Base-by-base conservation (phyloP, 441 rosid genomes). In the Eruca vesicaria region DNA sequence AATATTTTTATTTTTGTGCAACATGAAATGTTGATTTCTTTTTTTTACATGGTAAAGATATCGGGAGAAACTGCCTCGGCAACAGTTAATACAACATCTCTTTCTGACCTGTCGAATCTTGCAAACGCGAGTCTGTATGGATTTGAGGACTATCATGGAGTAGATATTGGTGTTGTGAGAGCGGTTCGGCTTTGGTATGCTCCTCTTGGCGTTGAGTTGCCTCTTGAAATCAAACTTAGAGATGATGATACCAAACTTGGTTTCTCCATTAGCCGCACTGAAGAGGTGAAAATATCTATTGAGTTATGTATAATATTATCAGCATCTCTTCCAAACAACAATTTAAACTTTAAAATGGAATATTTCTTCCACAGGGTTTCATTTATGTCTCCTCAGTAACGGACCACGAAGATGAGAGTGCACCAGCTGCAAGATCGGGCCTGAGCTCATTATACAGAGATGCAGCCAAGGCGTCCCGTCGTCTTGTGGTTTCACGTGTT, bases 31-130 rank as follows among this genome's bases (percentile, higher is more conserved):
- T 20, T 67, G 11, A 33, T 18, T 53, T 11, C 5, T 2, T 28
- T 14, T 8, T 2, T 36, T 35, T 36, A 33, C 15, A 29, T 66
- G 59, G 61, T 48, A 20, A 50, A 94, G 99, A 89, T 94, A 79
- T 94, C 97, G 2, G 99, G 99, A 75, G 99, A 94, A 81, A 92
- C 90, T 19, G 97, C 98, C 5, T 92, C 98, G 2, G 81, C 99
- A 1, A 88, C 93, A 0, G 98, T 92, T 72, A 94, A 83, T 78
- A 81, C 99, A 0, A 93, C 96, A 0, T 92, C 98, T 1, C 79
- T 94, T 45, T 86, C 98, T 26, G 99, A 94, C 81, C 70, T 92
- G 63, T 86, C 98, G 1, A 88, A 86, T 63, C 84, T 92, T 3
- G 94, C 93, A 31, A 84, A 85, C 60, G 93, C 79, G 10, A 92